phyloP scores from a whole-genome alignment of 805 yeast genomes.

The Pichia eremophila region DNA sequence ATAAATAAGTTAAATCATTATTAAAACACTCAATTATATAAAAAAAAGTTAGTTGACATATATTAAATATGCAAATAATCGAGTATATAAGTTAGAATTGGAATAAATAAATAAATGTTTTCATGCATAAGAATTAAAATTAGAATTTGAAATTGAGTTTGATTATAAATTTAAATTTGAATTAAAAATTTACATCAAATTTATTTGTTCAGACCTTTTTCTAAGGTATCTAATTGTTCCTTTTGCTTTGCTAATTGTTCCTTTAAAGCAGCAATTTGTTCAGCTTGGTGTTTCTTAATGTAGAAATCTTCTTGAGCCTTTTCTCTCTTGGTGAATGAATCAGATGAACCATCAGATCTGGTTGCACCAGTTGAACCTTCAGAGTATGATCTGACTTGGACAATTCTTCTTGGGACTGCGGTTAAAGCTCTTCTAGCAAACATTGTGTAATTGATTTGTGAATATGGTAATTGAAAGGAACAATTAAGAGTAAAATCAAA shows the following conservation, averaged over 20 bases:
- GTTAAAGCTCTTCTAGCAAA: slow-evolving; percentile 32
- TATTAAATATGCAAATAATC: background rate
- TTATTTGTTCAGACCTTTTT: slow-evolving; percentile 29
- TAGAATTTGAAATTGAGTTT: too few species aligned
- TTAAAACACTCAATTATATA: background rate
- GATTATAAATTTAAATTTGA: too few species aligned
- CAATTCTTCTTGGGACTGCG: slow-evolving; percentile 21
- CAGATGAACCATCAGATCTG: slow-evolving; percentile 44
- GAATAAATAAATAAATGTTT: background rate
- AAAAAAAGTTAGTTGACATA: background rate
- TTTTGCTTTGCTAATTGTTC: slow-evolving; percentile 72
- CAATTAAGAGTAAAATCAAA: background rate
- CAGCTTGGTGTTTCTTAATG: slow-evolving; percentile 84
- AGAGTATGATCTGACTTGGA: slow-evolving; percentile 31
- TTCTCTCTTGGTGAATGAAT: slow-evolving; percentile 78
- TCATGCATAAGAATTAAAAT: too few species aligned
- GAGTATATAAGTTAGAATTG: background rate
- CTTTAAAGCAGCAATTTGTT: slow-evolving; percentile 67
- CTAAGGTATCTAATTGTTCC: slow-evolving; percentile 41
- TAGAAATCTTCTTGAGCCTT: slow-evolving; percentile 82
- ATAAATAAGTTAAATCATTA: background rate
- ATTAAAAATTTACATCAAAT: too few species aligned
- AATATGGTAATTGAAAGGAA: background rate
- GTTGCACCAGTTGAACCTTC: slow-evolving; percentile 58
- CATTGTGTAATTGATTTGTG: slow-evolving; percentile 14